Conservation (phyloP, 805 yeast genomes). For the Saccharomycopsis fodiens region DNA sequence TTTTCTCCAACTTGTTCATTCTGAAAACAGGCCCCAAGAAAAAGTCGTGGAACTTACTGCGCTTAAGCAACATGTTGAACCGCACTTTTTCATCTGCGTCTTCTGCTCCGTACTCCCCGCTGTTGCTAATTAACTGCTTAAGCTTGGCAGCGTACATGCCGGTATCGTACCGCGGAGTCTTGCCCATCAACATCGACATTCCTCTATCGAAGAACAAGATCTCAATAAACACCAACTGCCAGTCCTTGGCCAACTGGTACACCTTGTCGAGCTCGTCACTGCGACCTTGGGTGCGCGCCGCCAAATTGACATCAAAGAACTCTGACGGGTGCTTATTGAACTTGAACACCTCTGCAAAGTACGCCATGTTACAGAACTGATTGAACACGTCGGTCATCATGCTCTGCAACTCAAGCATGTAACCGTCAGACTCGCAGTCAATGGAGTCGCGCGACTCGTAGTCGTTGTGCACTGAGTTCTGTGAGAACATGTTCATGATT, state of each 20-base stretch:
- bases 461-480: background rate
- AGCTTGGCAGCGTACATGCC: background rate
- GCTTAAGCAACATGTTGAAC: conserved; percentile 7
- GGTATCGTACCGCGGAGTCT: conserved; percentile 4
- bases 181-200: conserved; percentile 2
- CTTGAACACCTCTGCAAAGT: conserved; percentile 10
- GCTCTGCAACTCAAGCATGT: conserved; percentile 5
- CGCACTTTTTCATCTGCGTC: conserved; percentile 12
- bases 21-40: conserved; percentile 9
- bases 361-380: conserved; percentile 7
- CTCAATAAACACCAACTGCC: conserved; percentile 16
- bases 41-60: conserved; percentile 2
- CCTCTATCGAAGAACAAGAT: conserved; percentile 9
- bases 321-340: conserved; percentile 13
- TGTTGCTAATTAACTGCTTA: background rate
- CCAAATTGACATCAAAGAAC: conserved; percentile 10
- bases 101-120: conserved; percentile 4
- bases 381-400: conserved; percentile 4
- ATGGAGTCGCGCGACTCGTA: background rate
- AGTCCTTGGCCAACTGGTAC: conserved; percentile 2
- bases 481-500: background rate
- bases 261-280: conserved; percentile 1
- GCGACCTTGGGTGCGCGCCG: background rate
- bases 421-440: background rate
- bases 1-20: conserved; percentile 7